Base-by-base conservation (phyloP, 2,329 filamentous ascomycete genomes). In the Lachnellula arida region DNA sequence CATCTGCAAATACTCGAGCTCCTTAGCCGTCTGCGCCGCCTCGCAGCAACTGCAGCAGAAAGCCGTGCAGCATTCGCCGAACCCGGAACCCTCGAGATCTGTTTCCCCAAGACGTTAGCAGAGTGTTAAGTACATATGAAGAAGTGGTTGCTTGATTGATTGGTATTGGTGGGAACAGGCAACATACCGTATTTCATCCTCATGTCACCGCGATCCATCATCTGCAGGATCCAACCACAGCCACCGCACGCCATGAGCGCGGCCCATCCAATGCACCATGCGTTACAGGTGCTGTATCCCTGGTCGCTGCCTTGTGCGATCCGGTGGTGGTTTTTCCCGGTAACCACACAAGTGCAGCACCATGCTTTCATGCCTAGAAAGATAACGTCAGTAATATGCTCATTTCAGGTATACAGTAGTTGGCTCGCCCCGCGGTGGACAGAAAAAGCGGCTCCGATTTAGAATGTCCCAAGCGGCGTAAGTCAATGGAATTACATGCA, bases 21-120 rank as follows among this genome's bases (percentile, higher is more conserved):
- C 51, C 42, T 57, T 57, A 2, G 11, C 35, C 9, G 40, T 53
- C 47, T 57, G 55, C 11, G 51, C 54, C 37, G 46, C 44, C 12
- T 53, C 51, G 25, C 55, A 57, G 51, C 51, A 54, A 9, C 11
- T 5, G 34, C 55, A 57, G 12, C 54, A 57, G 42, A 51, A 53
- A 15, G 51, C 14, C 11, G 17, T 39, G 22, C 37, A 53, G 46
- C 55, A 57, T 9, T 40, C 46, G 19, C 55, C 55, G 35, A 40
- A 54, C 19, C 39, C 34, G 15, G 22, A 34, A 15, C 51, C 50
- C 43, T 57, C 39, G 40, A 57, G 50, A 51, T 57, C 54, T 56
- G 22, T 7, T 43, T 12, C 25, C 28, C 7, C 9, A 12, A 32
- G 28, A 32, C 28, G 9, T 32, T 32, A 32, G 28, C 28, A 32